These are phyloP conservation scores for Rhododendron ferrugineum DNA, from an alignment of 148 eudicot genomes.

Conservation along the genomic window DNA sequence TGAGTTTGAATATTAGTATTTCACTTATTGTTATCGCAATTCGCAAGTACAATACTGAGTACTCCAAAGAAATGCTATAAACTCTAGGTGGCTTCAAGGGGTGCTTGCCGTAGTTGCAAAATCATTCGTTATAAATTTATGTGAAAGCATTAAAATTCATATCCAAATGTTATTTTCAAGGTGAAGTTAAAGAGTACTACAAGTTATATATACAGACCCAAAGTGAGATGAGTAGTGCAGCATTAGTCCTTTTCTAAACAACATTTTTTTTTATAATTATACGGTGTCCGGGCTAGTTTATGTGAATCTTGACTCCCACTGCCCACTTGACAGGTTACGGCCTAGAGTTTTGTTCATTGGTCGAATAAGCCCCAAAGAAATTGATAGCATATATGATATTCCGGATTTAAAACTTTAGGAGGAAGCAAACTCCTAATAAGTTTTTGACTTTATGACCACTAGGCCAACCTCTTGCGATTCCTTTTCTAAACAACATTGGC, in stretches of 20 bases:
- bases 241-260: background rate
- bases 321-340: no score
- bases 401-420: no score
- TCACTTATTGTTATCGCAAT: background rate
- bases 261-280: no score
- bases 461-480: background rate
- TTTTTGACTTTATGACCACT: no score
- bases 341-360: no score
- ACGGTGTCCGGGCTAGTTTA: no score
- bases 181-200: background rate
- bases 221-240: background rate
- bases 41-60: background rate
- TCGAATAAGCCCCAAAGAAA: no score
- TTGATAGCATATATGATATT: no score
- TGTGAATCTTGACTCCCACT: no score
- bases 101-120: background rate
- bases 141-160: background rate
- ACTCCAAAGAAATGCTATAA: background rate
- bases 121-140: background rate
- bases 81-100: background rate
- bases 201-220: background rate
- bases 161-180: background rate
- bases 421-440: no score
- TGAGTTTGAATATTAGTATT: background rate
- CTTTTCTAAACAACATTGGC: background rate